A percentile compares a stretch with the other conserved stretches of the same genome.
Evolutionary conservation across 2,329 filamentous ascomycete species (phyloP).

Genomic region (Trichoderma sp.): DNA sequence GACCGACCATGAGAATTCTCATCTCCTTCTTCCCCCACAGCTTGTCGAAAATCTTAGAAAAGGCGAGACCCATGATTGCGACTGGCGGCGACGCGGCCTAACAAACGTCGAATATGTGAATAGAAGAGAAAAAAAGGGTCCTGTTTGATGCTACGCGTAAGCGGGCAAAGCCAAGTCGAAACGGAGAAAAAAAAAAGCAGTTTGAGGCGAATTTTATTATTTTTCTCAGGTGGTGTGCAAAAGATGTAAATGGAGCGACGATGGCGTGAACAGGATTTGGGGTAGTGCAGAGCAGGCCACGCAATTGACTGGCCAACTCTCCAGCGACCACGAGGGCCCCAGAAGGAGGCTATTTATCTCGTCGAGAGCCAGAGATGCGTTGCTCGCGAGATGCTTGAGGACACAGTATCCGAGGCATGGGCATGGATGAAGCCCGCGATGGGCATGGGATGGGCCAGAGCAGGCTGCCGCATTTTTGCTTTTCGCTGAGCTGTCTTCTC

Average conservation of each 20-base stretch:
- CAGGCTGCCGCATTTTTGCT: slow-evolving; percentile 23
- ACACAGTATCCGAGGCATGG: slow-evolving; percentile 26
- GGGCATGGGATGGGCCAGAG: slow-evolving; percentile 2
- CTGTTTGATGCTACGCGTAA: slow-evolving; percentile 33
- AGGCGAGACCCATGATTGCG: slow-evolving; percentile 93
- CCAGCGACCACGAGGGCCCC: not conserved
- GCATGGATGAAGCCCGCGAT: not conserved
- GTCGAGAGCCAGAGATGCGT: not conserved
- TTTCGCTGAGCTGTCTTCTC: slow-evolving; percentile 22
- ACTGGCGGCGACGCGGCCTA: slow-evolving; percentile 38
- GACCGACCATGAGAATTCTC: slow-evolving; percentile 99
- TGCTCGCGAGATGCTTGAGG: slow-evolving; percentile 24
- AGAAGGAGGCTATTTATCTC: slow-evolving; percentile 21
- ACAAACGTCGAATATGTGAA: slow-evolving; percentile 17
- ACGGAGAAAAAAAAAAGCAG: not conserved
- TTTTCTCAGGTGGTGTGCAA: not conserved
- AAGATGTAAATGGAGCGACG: slow-evolving; percentile 5
- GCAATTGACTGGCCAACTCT: slow-evolving; percentile 9
- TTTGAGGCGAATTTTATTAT: slow-evolving; percentile 22
- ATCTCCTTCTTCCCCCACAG: slow-evolving; percentile 99
- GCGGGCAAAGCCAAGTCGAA: slow-evolving; percentile 23
- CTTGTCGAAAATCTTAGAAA: slow-evolving; percentile 95
- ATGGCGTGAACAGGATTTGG: slow-evolving; percentile 18
- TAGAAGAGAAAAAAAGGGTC: slow-evolving; percentile 27
- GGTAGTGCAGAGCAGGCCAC: not conserved